These are phyloP conservation scores for Penicillium angulare DNA, from an alignment of 495 filamentous ascomycete species.

Conservation along the genomic window DNA sequence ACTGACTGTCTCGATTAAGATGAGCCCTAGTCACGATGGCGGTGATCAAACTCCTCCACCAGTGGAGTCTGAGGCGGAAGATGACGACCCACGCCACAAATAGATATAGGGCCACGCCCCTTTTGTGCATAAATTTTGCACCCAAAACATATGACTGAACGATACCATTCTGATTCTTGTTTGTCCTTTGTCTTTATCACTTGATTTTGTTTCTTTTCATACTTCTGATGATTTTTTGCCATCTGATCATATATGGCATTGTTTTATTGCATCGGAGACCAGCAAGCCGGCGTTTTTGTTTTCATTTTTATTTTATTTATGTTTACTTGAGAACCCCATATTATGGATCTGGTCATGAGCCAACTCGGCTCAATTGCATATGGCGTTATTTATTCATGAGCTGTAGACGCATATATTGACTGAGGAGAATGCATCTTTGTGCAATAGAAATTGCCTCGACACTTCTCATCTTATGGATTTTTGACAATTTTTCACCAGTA, in stretches of 20 bases:
- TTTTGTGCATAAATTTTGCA: neutral
- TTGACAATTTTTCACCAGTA: too few relatives aligned
- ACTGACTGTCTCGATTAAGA: constrained; percentile 17
- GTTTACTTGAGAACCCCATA: neutral
- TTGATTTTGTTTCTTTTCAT: constrained; percentile 2
- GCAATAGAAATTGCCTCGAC: too few relatives aligned
- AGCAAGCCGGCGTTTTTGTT: constrained; percentile 3
- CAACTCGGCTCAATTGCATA: neutral
- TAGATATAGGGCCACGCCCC: constrained; percentile 21
- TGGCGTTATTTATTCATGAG: neutral
- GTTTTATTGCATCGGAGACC: constrained; percentile 3
- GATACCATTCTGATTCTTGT: constrained; percentile 9
- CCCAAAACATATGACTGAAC: constrained; percentile 21
- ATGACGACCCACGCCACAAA: constrained; percentile 27
- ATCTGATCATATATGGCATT: constrained; percentile 1
- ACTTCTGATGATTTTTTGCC: neutral
- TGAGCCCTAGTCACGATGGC: constrained; percentile 19
- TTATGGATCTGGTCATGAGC: neutral
- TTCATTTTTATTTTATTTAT: neutral
- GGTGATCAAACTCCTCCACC: constrained; percentile 7
- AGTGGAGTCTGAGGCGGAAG: constrained; percentile 16
- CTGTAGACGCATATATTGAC: neutral
- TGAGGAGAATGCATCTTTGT: neutral
- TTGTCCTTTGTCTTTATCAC: too few relatives aligned
- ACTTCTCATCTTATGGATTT: too few relatives aligned